Percentiles rank a stretch among this genome's conserved stretches.
phyloP scores from a whole-genome alignment of 2,329 filamentous ascomycete genomes.

The Penicillium palitans region DNA sequence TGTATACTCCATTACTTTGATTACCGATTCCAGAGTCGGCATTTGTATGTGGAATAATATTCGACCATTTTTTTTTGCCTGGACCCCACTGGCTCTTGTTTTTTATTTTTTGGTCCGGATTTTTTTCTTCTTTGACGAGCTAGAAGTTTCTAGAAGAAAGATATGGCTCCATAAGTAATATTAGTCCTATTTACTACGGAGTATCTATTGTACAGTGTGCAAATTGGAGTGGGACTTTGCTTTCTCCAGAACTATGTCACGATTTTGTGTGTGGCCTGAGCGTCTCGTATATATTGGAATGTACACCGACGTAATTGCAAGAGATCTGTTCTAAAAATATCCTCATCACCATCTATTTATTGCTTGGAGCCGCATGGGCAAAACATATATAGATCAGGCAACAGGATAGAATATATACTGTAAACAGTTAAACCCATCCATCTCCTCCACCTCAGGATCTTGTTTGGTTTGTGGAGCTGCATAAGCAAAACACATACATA shows the following conservation, averaged over 20 bases:
- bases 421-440: no score
- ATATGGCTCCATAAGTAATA: background rate
- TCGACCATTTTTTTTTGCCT: background rate
- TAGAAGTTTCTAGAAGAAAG: slow-evolving; percentile 11
- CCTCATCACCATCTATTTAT: background rate
- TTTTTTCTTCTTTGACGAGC: background rate
- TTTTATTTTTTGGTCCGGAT: background rate
- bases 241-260: background rate
- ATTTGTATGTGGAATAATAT: background rate
- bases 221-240: background rate
- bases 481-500: background rate
- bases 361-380: background rate
- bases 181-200: background rate
- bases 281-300: background rate
- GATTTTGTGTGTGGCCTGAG: slow-evolving; percentile 7
- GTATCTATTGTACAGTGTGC: no score
- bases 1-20: slow-evolving; percentile 11
- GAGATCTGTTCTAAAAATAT: slow-evolving; percentile 6
- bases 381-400: background rate
- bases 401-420: background rate
- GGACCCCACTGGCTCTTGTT: slow-evolving; percentile 1
- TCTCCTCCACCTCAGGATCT: no score
- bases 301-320: background rate
- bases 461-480: background rate
- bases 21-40: background rate